Conservation (phyloP, 179 eudicot species). For the Drosera spatulata region DNA sequence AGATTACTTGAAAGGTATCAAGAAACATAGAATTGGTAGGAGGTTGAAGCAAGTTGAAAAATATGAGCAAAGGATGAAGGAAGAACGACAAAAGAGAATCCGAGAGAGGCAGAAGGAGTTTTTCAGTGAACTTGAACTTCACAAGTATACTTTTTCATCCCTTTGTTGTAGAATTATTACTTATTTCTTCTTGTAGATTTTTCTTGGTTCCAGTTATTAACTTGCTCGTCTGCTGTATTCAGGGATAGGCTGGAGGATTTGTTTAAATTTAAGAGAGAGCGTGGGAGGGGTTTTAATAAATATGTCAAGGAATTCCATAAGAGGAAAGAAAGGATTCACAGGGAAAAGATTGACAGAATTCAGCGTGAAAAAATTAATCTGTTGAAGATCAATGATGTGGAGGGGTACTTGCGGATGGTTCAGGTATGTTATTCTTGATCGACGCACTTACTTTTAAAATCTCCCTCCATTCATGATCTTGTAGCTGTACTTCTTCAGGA, state of each 20-base stretch:
- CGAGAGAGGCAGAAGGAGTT: conserved; percentile 98
- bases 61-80: conserved; percentile 96
- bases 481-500: conserved; percentile 31
- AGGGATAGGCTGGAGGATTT: conserved; percentile 92
- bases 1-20: conserved; percentile 75
- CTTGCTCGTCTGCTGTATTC: conserved; percentile 10
- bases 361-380: conserved; percentile 97
- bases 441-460: background rate
- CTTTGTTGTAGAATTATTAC: background rate
- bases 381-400: conserved; percentile 96
- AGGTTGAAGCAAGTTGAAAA: conserved; percentile 87
- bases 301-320: conserved; percentile 91
- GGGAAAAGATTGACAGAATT: conserved; percentile 95
- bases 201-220: background rate
- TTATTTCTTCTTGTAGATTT: conserved; percentile 2
- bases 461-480: background rate
- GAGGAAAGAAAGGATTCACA: conserved; percentile 81
- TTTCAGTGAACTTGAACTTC: conserved; percentile 88
- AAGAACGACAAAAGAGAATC: conserved; percentile 86
- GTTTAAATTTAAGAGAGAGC: conserved; percentile 81
- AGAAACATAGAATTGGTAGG: conserved; percentile 93
- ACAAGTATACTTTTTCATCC: conserved; percentile 40
- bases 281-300: conserved; percentile 83
- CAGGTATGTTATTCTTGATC: conserved; percentile 38
- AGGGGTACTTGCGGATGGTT: conserved; percentile 98